A percentile compares a stretch with the other conserved stretches of the same genome.
Evolutionary conservation across 306 rosid genomes (phyloP).

Genomic region (Cicer yamashitae): DNA sequence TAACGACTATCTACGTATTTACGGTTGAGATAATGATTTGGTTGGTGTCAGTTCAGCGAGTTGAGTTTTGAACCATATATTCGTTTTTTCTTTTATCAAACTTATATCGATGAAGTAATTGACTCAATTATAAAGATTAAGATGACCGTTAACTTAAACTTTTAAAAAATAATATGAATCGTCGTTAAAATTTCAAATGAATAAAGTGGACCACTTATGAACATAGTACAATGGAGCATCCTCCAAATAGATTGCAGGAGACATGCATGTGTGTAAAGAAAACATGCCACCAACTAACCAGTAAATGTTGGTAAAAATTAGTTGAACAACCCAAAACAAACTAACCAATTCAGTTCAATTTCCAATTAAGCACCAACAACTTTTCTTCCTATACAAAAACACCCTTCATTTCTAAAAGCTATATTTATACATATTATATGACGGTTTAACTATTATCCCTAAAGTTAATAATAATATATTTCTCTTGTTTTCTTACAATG

Average conservation of each 20-base stretch:
- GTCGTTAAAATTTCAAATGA: too few species aligned
- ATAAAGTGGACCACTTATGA: too few species aligned
- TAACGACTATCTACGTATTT: too few species aligned
- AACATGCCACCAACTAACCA: constrained; percentile 16
- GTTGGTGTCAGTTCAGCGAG: too few species aligned
- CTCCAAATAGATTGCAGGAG: background rate
- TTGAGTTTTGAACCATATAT: too few species aligned
- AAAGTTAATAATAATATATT: background rate
- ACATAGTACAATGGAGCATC: too few species aligned
- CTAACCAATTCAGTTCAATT: constrained; percentile 46
- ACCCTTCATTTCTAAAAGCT: constrained; percentile 12
- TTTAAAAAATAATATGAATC: too few species aligned
- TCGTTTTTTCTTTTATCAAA: too few species aligned
- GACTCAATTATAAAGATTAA: too few species aligned
- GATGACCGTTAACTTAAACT: too few species aligned
- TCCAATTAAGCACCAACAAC: constrained; percentile 40
- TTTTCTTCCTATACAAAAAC: background rate
- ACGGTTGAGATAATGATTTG: too few species aligned
- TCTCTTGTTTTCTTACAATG: constrained; percentile 26
- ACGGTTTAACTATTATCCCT: background rate
- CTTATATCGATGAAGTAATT: too few species aligned
- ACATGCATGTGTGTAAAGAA: background rate
- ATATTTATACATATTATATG: constrained; percentile 20
- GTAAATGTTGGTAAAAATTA: background rate
- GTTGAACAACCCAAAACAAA: constrained; percentile 47